These are phyloP conservation scores for Pythium volutum DNA, from an alignment of 352 stramenopile species.

Conservation along the genomic window DNA sequence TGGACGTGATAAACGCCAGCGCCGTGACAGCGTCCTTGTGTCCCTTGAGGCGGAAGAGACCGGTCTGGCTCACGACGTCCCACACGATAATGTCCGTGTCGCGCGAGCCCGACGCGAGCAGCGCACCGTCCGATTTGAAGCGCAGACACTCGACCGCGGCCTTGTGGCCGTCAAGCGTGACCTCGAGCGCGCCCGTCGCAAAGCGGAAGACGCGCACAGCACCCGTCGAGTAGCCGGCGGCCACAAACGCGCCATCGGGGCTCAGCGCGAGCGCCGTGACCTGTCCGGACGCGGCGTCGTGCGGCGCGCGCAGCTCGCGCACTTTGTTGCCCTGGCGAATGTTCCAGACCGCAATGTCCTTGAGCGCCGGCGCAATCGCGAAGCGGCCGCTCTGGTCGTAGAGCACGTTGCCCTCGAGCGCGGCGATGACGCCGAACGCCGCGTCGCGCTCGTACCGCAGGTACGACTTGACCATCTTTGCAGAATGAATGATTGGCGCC, in stretches of 20 bases:
- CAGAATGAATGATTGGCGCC: neutral
- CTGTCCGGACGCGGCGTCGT: constrained; percentile 38
- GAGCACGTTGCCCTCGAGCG: constrained; percentile 85
- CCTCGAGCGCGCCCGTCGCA: constrained; percentile 64
- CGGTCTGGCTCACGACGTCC: constrained; percentile 90
- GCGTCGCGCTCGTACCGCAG: constrained; percentile 89
- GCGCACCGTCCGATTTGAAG: constrained; percentile 73
- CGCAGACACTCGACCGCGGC: constrained; percentile 67
- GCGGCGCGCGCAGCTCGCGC: constrained; percentile 50
- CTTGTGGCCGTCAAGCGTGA: constrained; percentile 90
- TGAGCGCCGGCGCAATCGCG: constrained; percentile 84
- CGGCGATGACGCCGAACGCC: constrained; percentile 90
- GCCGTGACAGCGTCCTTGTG: constrained; percentile 93
- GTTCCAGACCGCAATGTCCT: constrained; percentile 92
- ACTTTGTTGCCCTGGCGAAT: constrained; percentile 85
- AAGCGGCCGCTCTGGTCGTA: constrained; percentile 85
- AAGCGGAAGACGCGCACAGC: constrained; percentile 78
- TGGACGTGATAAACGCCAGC: constrained; percentile 68
- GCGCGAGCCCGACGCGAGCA: constrained; percentile 81
- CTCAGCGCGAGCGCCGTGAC: constrained; percentile 78
- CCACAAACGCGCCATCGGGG: constrained; percentile 72
- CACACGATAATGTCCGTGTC: constrained; percentile 95
- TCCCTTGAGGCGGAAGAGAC: constrained; percentile 88
- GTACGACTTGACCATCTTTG: constrained; percentile 91
- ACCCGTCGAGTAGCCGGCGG: constrained; percentile 83